These are phyloP conservation scores for Cucurbita moschata DNA, from an alignment of 306 rosid genomes.

Conservation along the genomic window DNA sequence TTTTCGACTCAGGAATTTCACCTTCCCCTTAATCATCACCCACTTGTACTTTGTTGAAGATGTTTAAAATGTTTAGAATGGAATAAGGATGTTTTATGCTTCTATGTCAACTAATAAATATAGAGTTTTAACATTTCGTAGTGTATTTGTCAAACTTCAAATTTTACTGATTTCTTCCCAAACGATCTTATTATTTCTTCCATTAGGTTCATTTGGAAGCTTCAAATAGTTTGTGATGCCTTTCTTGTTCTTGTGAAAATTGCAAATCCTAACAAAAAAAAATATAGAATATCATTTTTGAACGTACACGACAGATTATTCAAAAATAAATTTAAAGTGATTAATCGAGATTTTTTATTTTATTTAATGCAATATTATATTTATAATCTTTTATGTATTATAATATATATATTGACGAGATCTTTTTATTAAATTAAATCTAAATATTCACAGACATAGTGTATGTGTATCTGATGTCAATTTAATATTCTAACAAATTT, in stretches of 20 bases:
- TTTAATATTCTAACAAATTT: too few species aligned
- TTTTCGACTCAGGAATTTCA: background rate
- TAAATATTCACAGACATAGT: too few species aligned
- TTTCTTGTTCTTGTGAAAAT: background rate
- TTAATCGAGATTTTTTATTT: too few species aligned
- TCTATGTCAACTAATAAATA: background rate
- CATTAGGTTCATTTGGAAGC: background rate
- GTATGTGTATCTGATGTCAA: too few species aligned
- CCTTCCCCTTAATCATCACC: background rate
- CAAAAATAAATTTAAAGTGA: too few species aligned
- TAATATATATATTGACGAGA: too few species aligned
- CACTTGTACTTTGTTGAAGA: background rate
- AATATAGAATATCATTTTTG: too few species aligned
- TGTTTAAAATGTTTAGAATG: constrained; percentile 1
- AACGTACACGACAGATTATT: too few species aligned
- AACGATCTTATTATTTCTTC: background rate
- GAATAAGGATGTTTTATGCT: background rate
- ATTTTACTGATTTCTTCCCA: background rate
- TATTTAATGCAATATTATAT: too few species aligned
- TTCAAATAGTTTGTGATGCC: background rate
- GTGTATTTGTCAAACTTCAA: background rate
- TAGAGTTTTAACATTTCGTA: background rate
- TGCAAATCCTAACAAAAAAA: background rate
- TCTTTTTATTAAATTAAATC: too few species aligned
- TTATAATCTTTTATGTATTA: too few species aligned